These are phyloP conservation scores for Chrysosporium queenslandicum DNA, from an alignment of 2,329 filamentous ascomycete species.

Conservation along the genomic window DNA sequence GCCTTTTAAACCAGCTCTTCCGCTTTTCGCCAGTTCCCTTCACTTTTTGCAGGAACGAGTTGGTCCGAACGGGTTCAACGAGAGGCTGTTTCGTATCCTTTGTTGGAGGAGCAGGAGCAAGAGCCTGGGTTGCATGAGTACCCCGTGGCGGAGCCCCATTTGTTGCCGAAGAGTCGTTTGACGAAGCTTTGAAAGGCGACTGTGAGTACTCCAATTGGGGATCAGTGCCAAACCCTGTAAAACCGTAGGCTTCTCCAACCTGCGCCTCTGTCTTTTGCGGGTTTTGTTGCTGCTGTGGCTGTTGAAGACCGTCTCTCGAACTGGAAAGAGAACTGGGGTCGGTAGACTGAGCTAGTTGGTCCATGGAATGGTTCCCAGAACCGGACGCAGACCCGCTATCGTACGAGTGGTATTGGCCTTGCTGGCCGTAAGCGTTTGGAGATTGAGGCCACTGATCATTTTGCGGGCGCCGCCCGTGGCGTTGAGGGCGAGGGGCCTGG, in stretches of 20 bases:
- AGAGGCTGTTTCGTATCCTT: conserved; percentile 15
- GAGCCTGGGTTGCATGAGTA: background rate
- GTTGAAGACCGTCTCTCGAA: conserved; percentile 65
- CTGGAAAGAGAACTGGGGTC: conserved; percentile 92
- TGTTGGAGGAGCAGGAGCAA: conserved; percentile 16
- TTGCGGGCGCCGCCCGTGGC: conserved; percentile 27
- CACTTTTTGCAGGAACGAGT: conserved; percentile 11
- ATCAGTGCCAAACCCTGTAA: conserved; percentile 41
- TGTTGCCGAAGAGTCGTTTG: conserved; percentile 12
- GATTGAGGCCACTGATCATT: conserved; percentile 23
- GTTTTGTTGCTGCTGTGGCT: conserved; percentile 33
- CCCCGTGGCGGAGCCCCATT: background rate
- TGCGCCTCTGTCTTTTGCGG: conserved; percentile 29
- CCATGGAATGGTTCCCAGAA: conserved; percentile 58
- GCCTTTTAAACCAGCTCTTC: conserved; percentile 82
- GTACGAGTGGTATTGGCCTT: conserved; percentile 65
- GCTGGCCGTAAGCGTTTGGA: conserved; percentile 31
- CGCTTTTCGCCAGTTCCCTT: conserved; percentile 52
- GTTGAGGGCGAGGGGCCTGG: conserved; percentile 24
- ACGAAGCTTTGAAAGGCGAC: conserved; percentile 13
- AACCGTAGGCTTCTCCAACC: conserved; percentile 54
- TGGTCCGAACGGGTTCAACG: conserved; percentile 10
- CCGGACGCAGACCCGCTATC: conserved; percentile 65
- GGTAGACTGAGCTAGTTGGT: conserved; percentile 69
- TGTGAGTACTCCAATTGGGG: conserved; percentile 30